Base-by-base conservation (phyloP, 495 filamentous ascomycete genomes). In the Podospora pseudopauciseta region DNA sequence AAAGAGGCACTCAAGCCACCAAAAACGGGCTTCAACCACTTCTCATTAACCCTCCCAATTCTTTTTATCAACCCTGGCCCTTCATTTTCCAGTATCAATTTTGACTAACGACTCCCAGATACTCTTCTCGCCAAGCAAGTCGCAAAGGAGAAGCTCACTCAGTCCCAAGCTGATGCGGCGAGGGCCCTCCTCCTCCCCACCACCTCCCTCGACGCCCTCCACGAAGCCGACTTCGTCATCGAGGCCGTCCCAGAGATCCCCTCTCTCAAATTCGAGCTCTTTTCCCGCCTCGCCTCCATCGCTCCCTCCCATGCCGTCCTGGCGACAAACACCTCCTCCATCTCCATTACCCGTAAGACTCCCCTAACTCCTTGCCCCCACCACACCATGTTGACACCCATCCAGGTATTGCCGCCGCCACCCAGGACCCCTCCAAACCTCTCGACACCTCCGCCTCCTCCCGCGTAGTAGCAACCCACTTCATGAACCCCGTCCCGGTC, bases 401-500 rank as follows among this genome's bases (percentile, higher is more conserved):
- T 23, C 23, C 23, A 23, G 23, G 23, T 77, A 97, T 99, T 72
- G 95, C 95, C 34, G 91, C 92, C 23, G 87, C 95, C 16, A 92
- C 94, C 1, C 90, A 89, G 3, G 78, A 80, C 63, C 13, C 39
- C 2, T 86, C 61, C 60, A 71, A 94, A 74, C 89, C 92, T 0
- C 93, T 78, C 9, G 91, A 96, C 77, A 88, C 90, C 34, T 89
- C 90, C 64, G 91, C 90, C 32, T 88, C 92, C 60, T 93, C 92
- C 30, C 89, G 96, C 55, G 95, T 99, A 1, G 87, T 99, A 61
- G 91, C 91, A 63, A 98, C 96, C 60, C 95, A 99, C 79, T 99
- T 99, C 81, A 99, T 99, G 95, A 99, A 99, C 83, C 95, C 95
- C 0, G 95, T 99, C 0, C 96, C 95, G 1, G 80, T 99, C 3